Conservation (phyloP, 2,329 filamentous ascomycete genomes). For the Fusarium nisikadoi region DNA sequence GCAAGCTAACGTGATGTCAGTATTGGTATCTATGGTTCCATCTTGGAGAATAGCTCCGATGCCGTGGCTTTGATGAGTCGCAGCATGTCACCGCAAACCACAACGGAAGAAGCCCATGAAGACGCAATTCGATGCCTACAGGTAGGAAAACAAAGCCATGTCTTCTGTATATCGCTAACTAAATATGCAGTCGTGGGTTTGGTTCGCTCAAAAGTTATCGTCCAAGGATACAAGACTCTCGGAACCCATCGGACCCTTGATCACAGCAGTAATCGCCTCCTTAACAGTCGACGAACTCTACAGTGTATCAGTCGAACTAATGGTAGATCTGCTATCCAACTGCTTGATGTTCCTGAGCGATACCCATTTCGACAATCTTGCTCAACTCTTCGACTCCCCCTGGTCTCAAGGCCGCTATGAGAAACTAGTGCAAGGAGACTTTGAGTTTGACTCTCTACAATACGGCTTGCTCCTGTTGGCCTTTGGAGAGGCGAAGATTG, state of each 20-base stretch:
- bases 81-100: constrained; percentile 48
- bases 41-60: constrained; percentile 55
- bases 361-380: constrained; percentile 67
- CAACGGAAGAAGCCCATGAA: constrained; percentile 54
- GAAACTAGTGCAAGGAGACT: constrained; percentile 67
- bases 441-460: constrained; percentile 71
- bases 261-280: constrained; percentile 69
- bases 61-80: constrained; percentile 53
- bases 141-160: constrained; percentile 41
- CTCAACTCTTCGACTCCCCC: constrained; percentile 67
- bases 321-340: constrained; percentile 72
- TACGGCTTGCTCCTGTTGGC: constrained; percentile 75
- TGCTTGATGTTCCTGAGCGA: constrained; percentile 71
- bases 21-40: constrained; percentile 52
- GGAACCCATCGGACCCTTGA: constrained; percentile 67
- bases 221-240: constrained; percentile 67
- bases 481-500: constrained; percentile 73
- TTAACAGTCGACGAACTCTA: constrained; percentile 69
- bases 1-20: constrained; percentile 45
- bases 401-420: constrained; percentile 69
- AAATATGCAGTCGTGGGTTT: constrained; percentile 71
- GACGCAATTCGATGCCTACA: constrained; percentile 71
- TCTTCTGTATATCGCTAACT: constrained; percentile 21
- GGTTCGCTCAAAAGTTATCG: constrained; percentile 75
- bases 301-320: constrained; percentile 69